These are phyloP conservation scores for Phragmites australis DNA, from an alignment of 176 grass and related monocot species.

Conservation along the genomic window DNA sequence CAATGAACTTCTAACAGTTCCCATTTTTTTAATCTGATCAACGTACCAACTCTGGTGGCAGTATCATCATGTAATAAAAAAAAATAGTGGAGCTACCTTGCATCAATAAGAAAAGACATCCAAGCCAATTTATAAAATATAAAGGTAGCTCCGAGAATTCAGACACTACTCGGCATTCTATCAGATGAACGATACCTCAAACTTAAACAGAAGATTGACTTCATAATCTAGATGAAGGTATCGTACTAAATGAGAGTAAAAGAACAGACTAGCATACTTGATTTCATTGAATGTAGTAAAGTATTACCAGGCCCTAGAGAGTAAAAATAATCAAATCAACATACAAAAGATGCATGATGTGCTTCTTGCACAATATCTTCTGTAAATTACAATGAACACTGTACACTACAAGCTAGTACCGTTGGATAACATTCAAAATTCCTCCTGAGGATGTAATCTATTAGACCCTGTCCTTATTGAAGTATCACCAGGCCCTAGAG, in stretches of 20 bases:
- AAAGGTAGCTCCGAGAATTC: neutral
- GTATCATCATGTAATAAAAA: constrained; percentile 28
- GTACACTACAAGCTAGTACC: neutral
- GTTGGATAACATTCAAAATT: constrained; percentile 8
- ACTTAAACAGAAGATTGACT: neutral
- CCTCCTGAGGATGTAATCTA: constrained; percentile 1
- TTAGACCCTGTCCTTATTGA: constrained; percentile 10
- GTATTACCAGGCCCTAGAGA: neutral
- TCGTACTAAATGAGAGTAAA: neutral
- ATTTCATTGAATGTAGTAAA: neutral
- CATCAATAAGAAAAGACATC: neutral
- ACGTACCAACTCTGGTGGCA: neutral
- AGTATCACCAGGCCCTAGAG: neutral
- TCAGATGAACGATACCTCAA: neutral
- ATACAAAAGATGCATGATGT: neutral
- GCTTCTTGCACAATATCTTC: neutral
- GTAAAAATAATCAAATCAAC: neutral
- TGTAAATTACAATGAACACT: neutral
- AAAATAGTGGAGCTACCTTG: neutral
- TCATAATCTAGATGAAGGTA: neutral
- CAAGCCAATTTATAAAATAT: constrained; percentile 18
- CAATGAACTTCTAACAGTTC: neutral
- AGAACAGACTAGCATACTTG: neutral
- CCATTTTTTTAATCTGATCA: constrained; percentile 10
- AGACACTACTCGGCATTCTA: constrained; percentile 8